Evolutionary conservation across 495 filamentous ascomycete genomes (phyloP).

Genomic region (Peziza echinospora): DNA sequence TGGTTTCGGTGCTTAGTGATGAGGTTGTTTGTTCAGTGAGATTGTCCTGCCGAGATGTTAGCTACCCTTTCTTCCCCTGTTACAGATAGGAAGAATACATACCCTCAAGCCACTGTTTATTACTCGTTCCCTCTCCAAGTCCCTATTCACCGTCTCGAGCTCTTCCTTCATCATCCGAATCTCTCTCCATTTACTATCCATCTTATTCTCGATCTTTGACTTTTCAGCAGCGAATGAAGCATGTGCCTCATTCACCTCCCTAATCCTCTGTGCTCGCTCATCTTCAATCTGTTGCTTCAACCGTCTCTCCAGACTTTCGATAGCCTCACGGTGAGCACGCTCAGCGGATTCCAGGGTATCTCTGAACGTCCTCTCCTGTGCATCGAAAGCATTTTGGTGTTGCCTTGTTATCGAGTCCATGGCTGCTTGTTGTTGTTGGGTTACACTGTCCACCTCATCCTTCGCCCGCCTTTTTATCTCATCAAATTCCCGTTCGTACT

Average conservation of each 20-base stretch:
- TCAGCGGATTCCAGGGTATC: conserved; percentile 17
- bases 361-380: too few species aligned
- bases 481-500: conserved; percentile 16
- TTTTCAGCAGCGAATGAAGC: conserved; percentile 37
- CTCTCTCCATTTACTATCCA: conserved; percentile 41
- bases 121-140: conserved; percentile 41
- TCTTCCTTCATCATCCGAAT: conserved; percentile 31
- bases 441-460: conserved; percentile 17
- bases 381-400: conserved; percentile 21
- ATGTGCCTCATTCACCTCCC: conserved; percentile 45
- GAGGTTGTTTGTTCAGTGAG: conserved; percentile 41
- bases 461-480: conserved; percentile 6
- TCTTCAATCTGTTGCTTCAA: conserved; percentile 40
- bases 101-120: conserved; percentile 31
- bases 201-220: conserved; percentile 38
- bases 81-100: background rate
- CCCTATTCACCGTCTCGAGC: conserved; percentile 30
- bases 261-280: conserved; percentile 33
- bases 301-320: conserved; percentile 27
- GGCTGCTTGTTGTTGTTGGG: conserved; percentile 28
- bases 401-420: conserved; percentile 27
- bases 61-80: too few species aligned
- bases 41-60: conserved; percentile 21
- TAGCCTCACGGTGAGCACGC: conserved; percentile 28
- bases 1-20: conserved; percentile 46